Conservation (phyloP, 495 filamentous ascomycete genomes). For the Xylaria acuta region DNA sequence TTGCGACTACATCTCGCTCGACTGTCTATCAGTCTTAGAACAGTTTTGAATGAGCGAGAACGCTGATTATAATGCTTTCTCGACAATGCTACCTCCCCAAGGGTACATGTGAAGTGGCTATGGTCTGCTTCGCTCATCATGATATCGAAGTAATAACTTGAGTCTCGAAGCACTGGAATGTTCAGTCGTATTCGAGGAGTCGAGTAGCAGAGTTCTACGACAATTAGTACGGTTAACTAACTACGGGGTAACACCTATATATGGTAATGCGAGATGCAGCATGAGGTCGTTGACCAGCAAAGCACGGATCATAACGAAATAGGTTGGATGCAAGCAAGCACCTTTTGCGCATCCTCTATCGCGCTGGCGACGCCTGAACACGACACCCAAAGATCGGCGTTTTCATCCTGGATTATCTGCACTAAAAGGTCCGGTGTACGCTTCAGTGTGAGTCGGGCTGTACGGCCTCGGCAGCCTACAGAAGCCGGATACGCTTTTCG, state of each 20-base stretch:
- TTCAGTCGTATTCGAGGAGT: background rate
- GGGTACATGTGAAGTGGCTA: conserved; percentile 59
- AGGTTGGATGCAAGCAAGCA: background rate
- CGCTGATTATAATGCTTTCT: conserved; percentile 35
- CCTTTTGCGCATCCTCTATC: conserved; percentile 62
- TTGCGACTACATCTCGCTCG: conserved; percentile 40
- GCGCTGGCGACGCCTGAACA: conserved; percentile 67
- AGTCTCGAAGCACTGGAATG: background rate
- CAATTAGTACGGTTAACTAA: background rate
- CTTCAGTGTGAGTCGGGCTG: conserved; percentile 27
- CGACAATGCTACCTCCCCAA: conserved; percentile 50
- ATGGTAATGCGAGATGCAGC: background rate
- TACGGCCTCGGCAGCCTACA: conserved; percentile 56
- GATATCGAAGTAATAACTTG: background rate
- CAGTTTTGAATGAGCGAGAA: conserved; percentile 44
- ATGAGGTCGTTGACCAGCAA: conserved; percentile 30
- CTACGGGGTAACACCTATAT: background rate
- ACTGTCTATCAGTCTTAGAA: conserved; percentile 52
- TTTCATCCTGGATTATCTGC: conserved; percentile 64
- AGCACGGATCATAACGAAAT: background rate
- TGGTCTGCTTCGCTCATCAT: conserved; percentile 7
- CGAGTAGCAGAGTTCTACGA: background rate
- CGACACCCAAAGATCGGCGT: conserved; percentile 74
- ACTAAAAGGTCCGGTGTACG: conserved; percentile 56
- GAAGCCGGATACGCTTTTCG: conserved; percentile 55